Conservation (phyloP, 23 red algal genomes). For the Gracilaria gracilis region DNA sequence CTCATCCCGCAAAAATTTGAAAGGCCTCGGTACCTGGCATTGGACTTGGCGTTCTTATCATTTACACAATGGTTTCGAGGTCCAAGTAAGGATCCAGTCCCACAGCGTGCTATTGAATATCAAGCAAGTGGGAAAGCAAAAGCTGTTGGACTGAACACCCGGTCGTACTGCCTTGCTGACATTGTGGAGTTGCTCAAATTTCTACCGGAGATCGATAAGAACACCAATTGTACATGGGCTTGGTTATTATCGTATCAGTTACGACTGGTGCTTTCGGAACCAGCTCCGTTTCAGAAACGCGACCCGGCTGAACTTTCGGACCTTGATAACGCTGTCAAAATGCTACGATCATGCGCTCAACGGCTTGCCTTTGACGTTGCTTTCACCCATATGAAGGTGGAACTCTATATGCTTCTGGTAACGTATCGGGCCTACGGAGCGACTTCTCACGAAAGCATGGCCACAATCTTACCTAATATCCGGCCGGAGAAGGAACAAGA, state of each 20-base stretch:
- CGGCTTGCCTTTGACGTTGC: slow-evolving; percentile 44
- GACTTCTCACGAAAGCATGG: background rate
- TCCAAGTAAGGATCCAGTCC: slow-evolving; percentile 3
- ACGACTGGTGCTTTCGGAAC: slow-evolving; percentile 27
- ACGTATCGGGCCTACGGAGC: slow-evolving; percentile 18
- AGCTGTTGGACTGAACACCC: background rate
- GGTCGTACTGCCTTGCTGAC: slow-evolving; percentile 51
- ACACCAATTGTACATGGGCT: slow-evolving; percentile 30
- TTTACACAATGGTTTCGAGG: slow-evolving; percentile 46
- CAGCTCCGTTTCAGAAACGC: slow-evolving; percentile 15
- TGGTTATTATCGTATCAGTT: slow-evolving; percentile 30
- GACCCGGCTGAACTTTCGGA: slow-evolving; percentile 23
- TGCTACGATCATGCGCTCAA: slow-evolving; percentile 24
- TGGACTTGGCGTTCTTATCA: slow-evolving; percentile 40
- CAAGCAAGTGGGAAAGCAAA: slow-evolving; percentile 15
- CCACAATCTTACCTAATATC: slow-evolving; percentile 30
- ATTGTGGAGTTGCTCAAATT: slow-evolving; percentile 13
- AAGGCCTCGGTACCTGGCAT: slow-evolving; percentile 16
- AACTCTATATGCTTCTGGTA: slow-evolving; percentile 24
- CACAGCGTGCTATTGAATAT: background rate
- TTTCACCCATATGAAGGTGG: slow-evolving; percentile 43
- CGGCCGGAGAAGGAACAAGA: slow-evolving; percentile 35
- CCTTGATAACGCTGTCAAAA: slow-evolving; percentile 22
- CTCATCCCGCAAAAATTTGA: slow-evolving; percentile 25
- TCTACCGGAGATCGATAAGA: slow-evolving; percentile 55